These are phyloP conservation scores for Lepidium africanum DNA, from an alignment of 345 rosid genomes.

Conservation along the genomic window DNA sequence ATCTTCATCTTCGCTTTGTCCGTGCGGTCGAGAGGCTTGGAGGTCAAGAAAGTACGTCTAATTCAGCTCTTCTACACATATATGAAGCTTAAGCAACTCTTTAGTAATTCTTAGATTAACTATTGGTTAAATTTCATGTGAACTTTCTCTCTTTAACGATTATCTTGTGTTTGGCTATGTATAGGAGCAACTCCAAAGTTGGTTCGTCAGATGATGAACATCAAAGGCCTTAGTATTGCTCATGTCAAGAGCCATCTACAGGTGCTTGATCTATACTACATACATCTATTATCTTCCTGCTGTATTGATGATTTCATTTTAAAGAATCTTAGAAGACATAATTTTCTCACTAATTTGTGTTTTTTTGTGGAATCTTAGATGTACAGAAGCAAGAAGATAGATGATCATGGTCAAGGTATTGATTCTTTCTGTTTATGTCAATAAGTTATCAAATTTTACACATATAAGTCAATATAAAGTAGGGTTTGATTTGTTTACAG, in stretches of 20 bases:
- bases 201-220: conserved; percentile 75
- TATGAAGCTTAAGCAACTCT: neutral
- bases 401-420: conserved; percentile 58
- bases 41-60: conserved; percentile 71
- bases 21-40: conserved; percentile 80
- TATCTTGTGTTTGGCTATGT: neutral
- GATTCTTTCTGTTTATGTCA: neutral
- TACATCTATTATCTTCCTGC: neutral
- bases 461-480: neutral
- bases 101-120: neutral
- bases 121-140: neutral
- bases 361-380: conserved; percentile 40
- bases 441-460: neutral
- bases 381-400: conserved; percentile 79
- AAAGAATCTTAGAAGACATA: neutral
- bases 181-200: conserved; percentile 84
- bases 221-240: conserved; percentile 83
- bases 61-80: neutral
- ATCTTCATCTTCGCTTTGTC: conserved; percentile 69
- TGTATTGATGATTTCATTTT: neutral
- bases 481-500: conserved; percentile 39
- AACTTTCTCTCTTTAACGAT: neutral
- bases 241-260: conserved; percentile 93
- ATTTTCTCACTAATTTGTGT: neutral
- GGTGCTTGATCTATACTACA: conserved; percentile 30